phyloP scores from a whole-genome alignment of 208 protist genomes.

The Crithidia brevicula region DNA sequence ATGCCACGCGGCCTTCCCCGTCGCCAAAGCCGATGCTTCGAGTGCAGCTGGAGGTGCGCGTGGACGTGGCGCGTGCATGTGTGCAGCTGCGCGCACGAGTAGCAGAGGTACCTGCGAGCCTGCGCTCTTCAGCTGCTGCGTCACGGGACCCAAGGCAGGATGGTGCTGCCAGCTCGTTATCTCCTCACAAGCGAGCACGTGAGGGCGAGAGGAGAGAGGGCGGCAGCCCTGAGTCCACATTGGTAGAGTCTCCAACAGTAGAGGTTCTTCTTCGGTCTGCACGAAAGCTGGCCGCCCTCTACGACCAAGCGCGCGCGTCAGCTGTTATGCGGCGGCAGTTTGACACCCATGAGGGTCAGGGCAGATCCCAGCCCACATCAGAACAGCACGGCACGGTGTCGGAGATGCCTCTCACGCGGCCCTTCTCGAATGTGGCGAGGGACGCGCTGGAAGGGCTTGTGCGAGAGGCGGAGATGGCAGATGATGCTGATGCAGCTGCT shows the following conservation, averaged over 20 bases:
- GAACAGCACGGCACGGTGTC: no score
- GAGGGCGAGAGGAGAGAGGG: neutral
- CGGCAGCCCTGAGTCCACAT: no score
- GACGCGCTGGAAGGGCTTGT: neutral
- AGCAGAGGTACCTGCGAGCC: no score
- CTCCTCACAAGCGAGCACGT: neutral
- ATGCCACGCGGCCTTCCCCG: neutral
- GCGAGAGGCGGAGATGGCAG: neutral
- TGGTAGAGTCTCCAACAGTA: conserved; percentile 22
- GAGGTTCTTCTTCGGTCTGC: conserved; percentile 37
- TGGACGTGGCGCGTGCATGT: conserved; percentile 25
- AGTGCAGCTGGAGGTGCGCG: conserved; percentile 25
- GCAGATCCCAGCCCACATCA: no score
- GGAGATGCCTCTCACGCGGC: no score
- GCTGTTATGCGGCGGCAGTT: no score
- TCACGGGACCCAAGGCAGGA: neutral
- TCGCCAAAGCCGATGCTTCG: neutral
- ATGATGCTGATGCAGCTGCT: neutral
- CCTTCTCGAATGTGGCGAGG: neutral
- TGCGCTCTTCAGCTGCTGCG: neutral
- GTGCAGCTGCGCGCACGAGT: conserved; percentile 29
- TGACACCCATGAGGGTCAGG: no score
- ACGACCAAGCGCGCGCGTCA: no score
- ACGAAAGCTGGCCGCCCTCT: conserved; percentile 40
- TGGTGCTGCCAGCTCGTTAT: neutral